Evolutionary conservation across 1,284 basidiomycete species (phyloP).

Genomic region (Sphaerobolus stellatus): DNA sequence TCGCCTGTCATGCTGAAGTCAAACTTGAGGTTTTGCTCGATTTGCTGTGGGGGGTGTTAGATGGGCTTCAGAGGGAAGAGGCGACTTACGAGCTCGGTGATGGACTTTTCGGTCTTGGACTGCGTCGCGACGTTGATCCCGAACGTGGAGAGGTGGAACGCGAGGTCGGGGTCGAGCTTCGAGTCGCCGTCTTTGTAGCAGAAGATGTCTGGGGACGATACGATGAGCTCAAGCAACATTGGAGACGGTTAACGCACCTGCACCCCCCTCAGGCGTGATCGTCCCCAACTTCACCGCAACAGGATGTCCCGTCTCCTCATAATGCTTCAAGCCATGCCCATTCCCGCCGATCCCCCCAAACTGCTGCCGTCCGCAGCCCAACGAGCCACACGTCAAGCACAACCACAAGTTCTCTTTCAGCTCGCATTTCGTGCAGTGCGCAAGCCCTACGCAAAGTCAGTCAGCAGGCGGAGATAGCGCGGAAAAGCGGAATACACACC

Average conservation of each 20-base stretch:
- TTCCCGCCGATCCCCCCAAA: conserved; percentile 88
- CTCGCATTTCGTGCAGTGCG: conserved; percentile 76
- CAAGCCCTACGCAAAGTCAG: conserved; percentile 54
- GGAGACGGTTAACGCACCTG: conserved; percentile 52
- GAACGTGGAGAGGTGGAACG: conserved; percentile 75
- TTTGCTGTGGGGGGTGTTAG: conserved; percentile 62
- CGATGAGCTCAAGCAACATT: not conserved
- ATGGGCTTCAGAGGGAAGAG: not conserved
- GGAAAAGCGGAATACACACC: conserved; percentile 37
- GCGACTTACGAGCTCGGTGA: conserved; percentile 84
- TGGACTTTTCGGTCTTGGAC: conserved; percentile 94
- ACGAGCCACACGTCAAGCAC: conserved; percentile 91
- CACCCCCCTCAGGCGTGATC: conserved; percentile 92
- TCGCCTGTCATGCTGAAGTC: conserved; percentile 95
- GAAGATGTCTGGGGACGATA: conserved; percentile 70
- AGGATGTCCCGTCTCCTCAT: conserved; percentile 71
- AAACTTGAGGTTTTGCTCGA: conserved; percentile 94
- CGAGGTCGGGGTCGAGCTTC: conserved; percentile 77
- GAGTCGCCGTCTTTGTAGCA: conserved; percentile 94
- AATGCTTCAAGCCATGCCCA: conserved; percentile 88
- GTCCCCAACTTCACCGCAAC: conserved; percentile 95
- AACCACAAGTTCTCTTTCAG: conserved; percentile 93
- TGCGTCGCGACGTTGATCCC: conserved; percentile 85
- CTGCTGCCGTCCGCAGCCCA: conserved; percentile 89
- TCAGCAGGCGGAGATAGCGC: no score